phyloP scores from a whole-genome alignment of 176 grass and related monocot species.

The Pharus latifolius region DNA sequence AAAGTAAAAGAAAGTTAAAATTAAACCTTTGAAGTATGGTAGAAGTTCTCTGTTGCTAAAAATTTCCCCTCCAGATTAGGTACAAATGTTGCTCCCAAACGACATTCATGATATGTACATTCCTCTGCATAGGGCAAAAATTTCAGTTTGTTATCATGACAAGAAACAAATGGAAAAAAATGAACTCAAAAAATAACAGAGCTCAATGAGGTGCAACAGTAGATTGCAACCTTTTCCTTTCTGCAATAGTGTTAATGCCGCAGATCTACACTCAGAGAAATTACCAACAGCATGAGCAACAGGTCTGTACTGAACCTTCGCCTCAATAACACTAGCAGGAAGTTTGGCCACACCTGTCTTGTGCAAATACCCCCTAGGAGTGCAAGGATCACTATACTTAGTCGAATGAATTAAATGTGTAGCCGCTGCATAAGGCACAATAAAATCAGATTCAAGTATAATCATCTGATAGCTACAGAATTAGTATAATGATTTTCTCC shows the following conservation, averaged over 20 bases:
- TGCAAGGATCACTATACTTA: constrained; percentile 82
- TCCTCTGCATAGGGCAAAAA: constrained; percentile 40
- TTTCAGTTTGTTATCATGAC: neutral
- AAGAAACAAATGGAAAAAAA: neutral
- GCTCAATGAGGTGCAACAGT: neutral
- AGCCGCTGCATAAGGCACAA: constrained; percentile 45
- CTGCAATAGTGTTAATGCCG: constrained; percentile 46
- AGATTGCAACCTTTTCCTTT: constrained; percentile 67
- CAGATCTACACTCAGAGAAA: constrained; percentile 75
- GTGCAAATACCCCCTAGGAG: constrained; percentile 52
- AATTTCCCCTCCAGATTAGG: constrained; percentile 68
- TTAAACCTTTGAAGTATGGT: constrained; percentile 73
- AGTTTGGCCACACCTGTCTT: constrained; percentile 18
- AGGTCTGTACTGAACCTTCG: constrained; percentile 25
- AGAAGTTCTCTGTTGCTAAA: constrained; percentile 93
- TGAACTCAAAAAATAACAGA: neutral
- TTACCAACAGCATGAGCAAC: constrained; percentile 56
- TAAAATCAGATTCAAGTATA: constrained; percentile 10
- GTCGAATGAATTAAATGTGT: constrained; percentile 38
- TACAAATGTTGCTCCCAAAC: constrained; percentile 52
- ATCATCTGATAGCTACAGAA: neutral
- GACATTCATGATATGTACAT: constrained; percentile 55
- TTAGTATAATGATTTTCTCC: neutral
- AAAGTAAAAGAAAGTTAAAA: neutral
- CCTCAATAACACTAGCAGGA: constrained; percentile 37